These are phyloP conservation scores for Pontederia crassipes DNA, from an alignment of 176 grass and related monocot species.

Conservation along the genomic window DNA sequence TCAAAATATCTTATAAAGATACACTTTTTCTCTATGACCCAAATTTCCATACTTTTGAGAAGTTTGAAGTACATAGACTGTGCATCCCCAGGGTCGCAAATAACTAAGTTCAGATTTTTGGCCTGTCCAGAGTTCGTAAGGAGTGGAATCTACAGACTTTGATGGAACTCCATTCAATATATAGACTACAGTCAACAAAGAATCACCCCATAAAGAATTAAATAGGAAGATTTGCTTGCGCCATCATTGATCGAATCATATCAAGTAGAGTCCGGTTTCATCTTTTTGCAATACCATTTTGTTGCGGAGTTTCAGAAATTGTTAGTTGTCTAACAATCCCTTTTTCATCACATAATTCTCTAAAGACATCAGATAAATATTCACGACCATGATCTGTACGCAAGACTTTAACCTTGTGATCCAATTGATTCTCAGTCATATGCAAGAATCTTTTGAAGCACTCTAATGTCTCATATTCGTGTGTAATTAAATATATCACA, in stretches of 20 bases:
- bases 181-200: neutral
- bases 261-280: neutral
- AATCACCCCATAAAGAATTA: neutral
- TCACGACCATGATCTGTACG: neutral
- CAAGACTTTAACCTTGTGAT: neutral
- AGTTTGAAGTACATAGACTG: neutral
- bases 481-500: neutral
- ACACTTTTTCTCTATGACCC: neutral
- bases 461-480: neutral
- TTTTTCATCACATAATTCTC: neutral
- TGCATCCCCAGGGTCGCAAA: neutral
- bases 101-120: neutral
- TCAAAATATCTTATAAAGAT: neutral
- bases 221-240: neutral
- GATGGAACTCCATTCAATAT: neutral
- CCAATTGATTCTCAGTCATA: neutral
- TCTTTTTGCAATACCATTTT: neutral
- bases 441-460: neutral
- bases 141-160: neutral
- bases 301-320: neutral
- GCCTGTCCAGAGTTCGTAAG: neutral
- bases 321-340: neutral
- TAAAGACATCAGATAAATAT: neutral
- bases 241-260: neutral
- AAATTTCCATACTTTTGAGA: neutral